These are phyloP conservation scores for Dictyostelium capitatum DNA, from an alignment of 78 protist species.

Conservation along the genomic window DNA sequence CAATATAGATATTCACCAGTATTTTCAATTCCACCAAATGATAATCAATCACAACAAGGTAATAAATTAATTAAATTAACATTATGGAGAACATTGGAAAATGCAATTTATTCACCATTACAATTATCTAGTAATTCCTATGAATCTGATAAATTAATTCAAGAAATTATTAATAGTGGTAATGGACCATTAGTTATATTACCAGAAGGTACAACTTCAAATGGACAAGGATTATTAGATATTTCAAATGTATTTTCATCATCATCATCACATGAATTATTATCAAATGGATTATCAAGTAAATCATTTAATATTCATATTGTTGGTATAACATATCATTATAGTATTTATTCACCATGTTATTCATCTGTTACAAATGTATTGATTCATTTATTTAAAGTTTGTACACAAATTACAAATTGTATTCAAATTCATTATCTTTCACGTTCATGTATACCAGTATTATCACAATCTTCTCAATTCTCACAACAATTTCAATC, in stretches of 20 bases:
- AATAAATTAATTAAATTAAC: slow-evolving; percentile 35
- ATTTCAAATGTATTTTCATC: not conserved
- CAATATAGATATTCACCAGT: slow-evolving; percentile 49
- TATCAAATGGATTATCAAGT: not conserved
- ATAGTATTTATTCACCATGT: slow-evolving; percentile 12
- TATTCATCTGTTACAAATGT: slow-evolving; percentile 44
- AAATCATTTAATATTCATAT: not conserved
- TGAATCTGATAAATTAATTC: not conserved
- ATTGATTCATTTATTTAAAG: slow-evolving; percentile 24
- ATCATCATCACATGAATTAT: not conserved
- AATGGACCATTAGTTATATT: slow-evolving; percentile 57
- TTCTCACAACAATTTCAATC: not conserved
- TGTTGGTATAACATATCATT: slow-evolving; percentile 41
- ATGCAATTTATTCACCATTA: slow-evolving; percentile 52
- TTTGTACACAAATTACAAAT: slow-evolving; percentile 40
- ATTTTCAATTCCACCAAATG: slow-evolving; percentile 76
- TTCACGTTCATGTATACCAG: slow-evolving; percentile 38
- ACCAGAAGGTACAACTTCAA: slow-evolving; percentile 67
- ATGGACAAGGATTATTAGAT: slow-evolving; percentile 56
- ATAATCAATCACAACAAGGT: not conserved
- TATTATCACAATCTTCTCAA: slow-evolving; percentile 11
- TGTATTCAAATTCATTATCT: slow-evolving; percentile 42
- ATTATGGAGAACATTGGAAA: slow-evolving; percentile 20
- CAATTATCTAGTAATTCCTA: not conserved
- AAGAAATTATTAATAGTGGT: slow-evolving; percentile 5